Percentiles rank a stretch among this genome's conserved stretches.
These are phyloP conservation scores for Moesziomyces antarcticus DNA, from an alignment of 1,284 basidiomycete species.

Conservation along the genomic window DNA sequence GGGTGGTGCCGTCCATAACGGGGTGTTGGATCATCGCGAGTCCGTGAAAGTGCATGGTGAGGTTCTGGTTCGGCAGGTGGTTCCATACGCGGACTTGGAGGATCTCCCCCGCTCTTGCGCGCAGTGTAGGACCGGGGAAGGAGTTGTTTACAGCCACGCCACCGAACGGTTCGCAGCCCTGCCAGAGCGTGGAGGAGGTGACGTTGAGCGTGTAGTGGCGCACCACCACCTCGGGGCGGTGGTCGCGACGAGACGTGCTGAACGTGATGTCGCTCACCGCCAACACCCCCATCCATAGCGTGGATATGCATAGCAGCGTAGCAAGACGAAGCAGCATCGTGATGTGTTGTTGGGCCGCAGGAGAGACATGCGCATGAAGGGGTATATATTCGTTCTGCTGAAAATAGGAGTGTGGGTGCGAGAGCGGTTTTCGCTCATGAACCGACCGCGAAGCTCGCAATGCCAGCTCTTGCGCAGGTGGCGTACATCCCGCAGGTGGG, in stretches of 20 bases:
- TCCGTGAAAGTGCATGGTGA: constrained; percentile 59
- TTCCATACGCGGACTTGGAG: constrained; percentile 50
- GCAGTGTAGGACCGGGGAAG: constrained; percentile 52
- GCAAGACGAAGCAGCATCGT: too few relatives aligned
- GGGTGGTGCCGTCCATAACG: constrained; percentile 53
- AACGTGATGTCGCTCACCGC: constrained; percentile 9
- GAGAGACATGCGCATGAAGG: too few relatives aligned
- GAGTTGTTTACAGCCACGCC: constrained; percentile 44
- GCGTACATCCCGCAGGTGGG: too few relatives aligned
- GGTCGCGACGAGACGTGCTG: not conserved
- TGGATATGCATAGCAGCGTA: too few relatives aligned
- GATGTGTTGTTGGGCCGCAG: too few relatives aligned
- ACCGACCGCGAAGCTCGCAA: too few relatives aligned
- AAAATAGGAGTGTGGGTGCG: too few relatives aligned
- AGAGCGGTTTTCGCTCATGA: too few relatives aligned
- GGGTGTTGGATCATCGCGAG: constrained; percentile 51
- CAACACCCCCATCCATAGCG: too few relatives aligned
- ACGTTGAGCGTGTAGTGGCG: constrained; percentile 37
- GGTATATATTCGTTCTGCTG: too few relatives aligned
- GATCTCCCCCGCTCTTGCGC: constrained; percentile 50
- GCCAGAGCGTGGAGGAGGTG: constrained; percentile 13
- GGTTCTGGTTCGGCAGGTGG: constrained; percentile 25
- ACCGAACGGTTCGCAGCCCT: constrained; percentile 19
- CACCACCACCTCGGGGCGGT: constrained; percentile 9
- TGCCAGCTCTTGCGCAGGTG: too few relatives aligned